Base-by-base conservation (phyloP, 495 filamentous ascomycete genomes). In the Corynascus novoguineensis region DNA sequence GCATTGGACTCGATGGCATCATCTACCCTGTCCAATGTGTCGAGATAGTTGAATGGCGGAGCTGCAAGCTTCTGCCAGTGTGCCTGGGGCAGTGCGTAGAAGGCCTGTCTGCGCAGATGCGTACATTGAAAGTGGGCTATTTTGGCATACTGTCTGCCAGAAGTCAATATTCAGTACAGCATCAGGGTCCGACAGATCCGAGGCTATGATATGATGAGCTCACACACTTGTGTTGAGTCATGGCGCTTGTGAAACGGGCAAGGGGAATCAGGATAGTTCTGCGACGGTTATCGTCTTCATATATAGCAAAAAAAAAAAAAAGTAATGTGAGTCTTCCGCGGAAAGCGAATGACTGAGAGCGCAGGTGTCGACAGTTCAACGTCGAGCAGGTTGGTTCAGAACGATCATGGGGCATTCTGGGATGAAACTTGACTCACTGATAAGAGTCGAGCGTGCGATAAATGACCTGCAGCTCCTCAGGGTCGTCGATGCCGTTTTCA, bases 1-100 rank as follows among this genome's bases (percentile, higher is more conserved):
- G 92, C 88, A 68, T 98, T 96, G 46, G 77, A 71, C 59, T 96
- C 91, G 53, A 98, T 95, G 21, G 90, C 90, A 57, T 88, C 84
- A 65, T 97, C 95, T 15, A 96, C 81, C 27, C 76, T 76, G 54
- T 83, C 80, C 31, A 98, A 81, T 7, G 83, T 88, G 19, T 88
- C 78, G 11, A 96, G 75, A 51, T 92, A 83, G 47, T 83, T 88
- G 75, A 96, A 93, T 2, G 91, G 92, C 1, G 86, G 83, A 31
- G 79, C 78, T 0, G 89, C 81, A 3, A 98, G 84, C 62, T 93
- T 73, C 60, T 86, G 76, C 83, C 89, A 91, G 62, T 98, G 92
- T 1, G 75, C 72, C 29, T 83, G 80, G 2, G 92, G 89, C n/a
- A 98, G 77, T 14, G 89, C 84, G 68, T 96, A 97, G 78, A 97